Conservation (phyloP, 805 yeast species). For the Barnettozyma siamensis region DNA sequence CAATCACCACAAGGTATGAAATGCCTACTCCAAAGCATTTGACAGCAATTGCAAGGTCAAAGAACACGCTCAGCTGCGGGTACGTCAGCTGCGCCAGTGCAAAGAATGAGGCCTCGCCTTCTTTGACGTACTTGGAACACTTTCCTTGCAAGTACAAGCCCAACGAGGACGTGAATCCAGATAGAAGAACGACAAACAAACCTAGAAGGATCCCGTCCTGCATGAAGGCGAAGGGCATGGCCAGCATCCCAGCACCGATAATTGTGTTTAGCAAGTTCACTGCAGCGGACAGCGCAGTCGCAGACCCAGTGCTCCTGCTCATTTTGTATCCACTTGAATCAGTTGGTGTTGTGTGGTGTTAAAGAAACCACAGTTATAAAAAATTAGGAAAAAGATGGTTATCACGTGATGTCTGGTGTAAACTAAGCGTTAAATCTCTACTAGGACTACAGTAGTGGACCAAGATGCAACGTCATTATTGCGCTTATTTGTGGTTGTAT, state of each 20-base stretch:
- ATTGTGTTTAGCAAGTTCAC: slow-evolving; percentile 52
- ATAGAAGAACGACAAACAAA: slow-evolving; percentile 46
- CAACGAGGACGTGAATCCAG: slow-evolving; percentile 63
- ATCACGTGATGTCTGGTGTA: background rate
- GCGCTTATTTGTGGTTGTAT: background rate
- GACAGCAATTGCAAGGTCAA: slow-evolving; percentile 63
- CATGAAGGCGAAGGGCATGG: slow-evolving; percentile 64
- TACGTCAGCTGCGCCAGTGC: slow-evolving; percentile 54
- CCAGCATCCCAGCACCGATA: slow-evolving; percentile 62
- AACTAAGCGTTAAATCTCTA: too few relatives aligned
- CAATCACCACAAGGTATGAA: slow-evolving; percentile 63
- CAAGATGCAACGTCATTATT: too few relatives aligned
- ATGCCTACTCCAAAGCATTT: slow-evolving; percentile 70
- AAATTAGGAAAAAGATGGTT: too few relatives aligned
- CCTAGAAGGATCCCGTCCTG: slow-evolving; percentile 66
- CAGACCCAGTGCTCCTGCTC: slow-evolving; percentile 17
- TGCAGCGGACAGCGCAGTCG: slow-evolving; percentile 43
- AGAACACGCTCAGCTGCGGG: slow-evolving; percentile 53
- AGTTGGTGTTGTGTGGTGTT: too few relatives aligned
- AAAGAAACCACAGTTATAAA: too few relatives aligned
- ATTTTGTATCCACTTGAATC: too few relatives aligned
- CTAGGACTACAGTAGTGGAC: too few relatives aligned
- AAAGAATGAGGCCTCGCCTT: slow-evolving; percentile 63
- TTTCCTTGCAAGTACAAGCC: slow-evolving; percentile 62
- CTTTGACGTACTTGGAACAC: slow-evolving; percentile 43